These are phyloP conservation scores for Arabidopsis thaliana DNA, from an alignment of 345 rosid species.

Conservation along the genomic window DNA sequence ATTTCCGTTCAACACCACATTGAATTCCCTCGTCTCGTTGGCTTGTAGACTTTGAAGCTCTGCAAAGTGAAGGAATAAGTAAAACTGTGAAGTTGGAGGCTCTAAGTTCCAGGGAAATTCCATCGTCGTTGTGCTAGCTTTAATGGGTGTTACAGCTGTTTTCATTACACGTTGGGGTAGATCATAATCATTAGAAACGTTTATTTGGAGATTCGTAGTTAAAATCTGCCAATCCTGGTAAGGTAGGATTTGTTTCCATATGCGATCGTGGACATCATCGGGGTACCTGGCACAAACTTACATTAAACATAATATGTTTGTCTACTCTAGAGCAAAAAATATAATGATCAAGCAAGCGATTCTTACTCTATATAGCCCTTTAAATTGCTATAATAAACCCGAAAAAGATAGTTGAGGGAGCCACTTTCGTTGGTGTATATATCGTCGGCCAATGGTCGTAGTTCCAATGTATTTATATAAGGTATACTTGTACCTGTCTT, in stretches of 20 bases:
- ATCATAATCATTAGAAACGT: background rate
- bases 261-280: background rate
- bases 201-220: background rate
- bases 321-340: too few species aligned
- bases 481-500: constrained; percentile 47
- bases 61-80: background rate
- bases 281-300: background rate
- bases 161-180: background rate
- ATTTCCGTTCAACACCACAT: too few species aligned
- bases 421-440: background rate
- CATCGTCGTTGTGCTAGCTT: background rate
- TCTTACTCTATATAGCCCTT: too few species aligned
- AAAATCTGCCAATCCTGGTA: too few species aligned
- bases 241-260: background rate
- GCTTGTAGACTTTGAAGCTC: background rate
- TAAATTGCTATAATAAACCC: background rate
- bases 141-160: background rate
- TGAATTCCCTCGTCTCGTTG: background rate
- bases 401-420: background rate
- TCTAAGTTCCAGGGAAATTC: background rate
- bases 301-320: too few species aligned
- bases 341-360: too few species aligned
- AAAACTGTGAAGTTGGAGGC: background rate
- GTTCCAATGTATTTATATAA: constrained; percentile 18
- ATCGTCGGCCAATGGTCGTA: background rate